Percentiles rank a stretch among this genome's conserved stretches.
phyloP scores from a whole-genome alignment of 2,329 filamentous ascomycete species.

The Fusarium equiseti region DNA sequence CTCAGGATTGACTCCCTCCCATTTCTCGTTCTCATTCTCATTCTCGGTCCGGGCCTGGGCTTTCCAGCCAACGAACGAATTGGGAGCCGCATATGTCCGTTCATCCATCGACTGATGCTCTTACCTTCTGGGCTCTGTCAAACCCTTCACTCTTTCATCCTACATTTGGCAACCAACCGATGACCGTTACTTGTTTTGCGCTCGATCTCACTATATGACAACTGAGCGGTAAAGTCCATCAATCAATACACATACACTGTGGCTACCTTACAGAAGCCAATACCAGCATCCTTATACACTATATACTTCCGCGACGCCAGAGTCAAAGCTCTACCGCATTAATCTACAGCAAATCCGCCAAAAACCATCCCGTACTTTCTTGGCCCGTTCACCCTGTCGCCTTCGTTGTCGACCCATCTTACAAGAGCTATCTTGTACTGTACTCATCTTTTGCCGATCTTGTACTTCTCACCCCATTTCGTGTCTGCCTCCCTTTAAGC shows the following conservation, averaged over 20 bases:
- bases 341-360: constrained; percentile 33
- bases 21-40: neutral
- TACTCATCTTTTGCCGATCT: constrained; percentile 27
- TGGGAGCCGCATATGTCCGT: constrained; percentile 47
- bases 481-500: constrained; percentile 22
- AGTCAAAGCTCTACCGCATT: constrained; percentile 43
- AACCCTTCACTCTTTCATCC: constrained; percentile 45
- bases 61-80: constrained; percentile 44
- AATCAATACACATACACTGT: constrained; percentile 18
- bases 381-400: constrained; percentile 27
- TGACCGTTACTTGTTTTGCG: constrained; percentile 25
- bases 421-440: constrained; percentile 21
- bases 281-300: neutral
- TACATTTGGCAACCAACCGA: constrained; percentile 35
- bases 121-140: constrained; percentile 37
- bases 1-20: constrained; percentile 39
- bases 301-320: constrained; percentile 25
- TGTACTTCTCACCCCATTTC: constrained; percentile 23
- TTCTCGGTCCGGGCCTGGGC: constrained; percentile 42
- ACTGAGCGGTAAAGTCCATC: constrained; percentile 4
- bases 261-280: constrained; percentile 9
- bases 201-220: constrained; percentile 24
- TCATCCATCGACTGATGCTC: constrained; percentile 46
- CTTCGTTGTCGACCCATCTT: constrained; percentile 33
- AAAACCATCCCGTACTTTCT: constrained; percentile 26